phyloP scores from a whole-genome alignment of 257 asterid genomes.

The Solanum tarapatanum region DNA sequence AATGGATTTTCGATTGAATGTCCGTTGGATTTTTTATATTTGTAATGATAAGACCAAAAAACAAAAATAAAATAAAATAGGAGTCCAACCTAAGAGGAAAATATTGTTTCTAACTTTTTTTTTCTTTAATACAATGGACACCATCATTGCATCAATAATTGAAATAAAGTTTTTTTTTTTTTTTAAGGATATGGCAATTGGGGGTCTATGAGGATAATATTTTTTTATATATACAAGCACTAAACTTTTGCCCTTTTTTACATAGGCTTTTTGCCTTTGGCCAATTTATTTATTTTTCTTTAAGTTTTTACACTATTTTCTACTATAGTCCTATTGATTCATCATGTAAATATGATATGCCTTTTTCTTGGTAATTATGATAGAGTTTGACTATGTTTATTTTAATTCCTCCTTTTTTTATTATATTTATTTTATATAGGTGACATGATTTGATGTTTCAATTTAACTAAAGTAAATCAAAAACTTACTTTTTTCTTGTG shows the following conservation, averaged over 20 bases:
- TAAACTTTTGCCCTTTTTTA: conserved; percentile 8
- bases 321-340: neutral
- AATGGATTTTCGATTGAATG: neutral
- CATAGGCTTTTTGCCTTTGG: conserved; percentile 2
- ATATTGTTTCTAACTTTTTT: conserved; percentile 19
- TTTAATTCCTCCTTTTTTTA: neutral
- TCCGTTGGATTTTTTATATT: neutral
- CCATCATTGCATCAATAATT: conserved; percentile 50
- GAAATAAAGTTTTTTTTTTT: conserved; percentile 20
- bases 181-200: conserved; percentile 15
- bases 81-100: neutral
- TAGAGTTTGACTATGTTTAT: neutral
- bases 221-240: neutral
- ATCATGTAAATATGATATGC: neutral
- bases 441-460: conserved; percentile 11
- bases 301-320: conserved; percentile 9
- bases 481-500: neutral
- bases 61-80: neutral
- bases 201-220: conserved; percentile 20
- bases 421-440: neutral
- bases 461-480: conserved; percentile 1
- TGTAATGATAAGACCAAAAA: neutral
- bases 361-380: neutral
- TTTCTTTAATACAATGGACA: neutral
- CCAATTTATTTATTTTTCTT: neutral